These are phyloP conservation scores for Cordyceps farinosa DNA, from an alignment of 2,329 filamentous ascomycete genomes.

Conservation along the genomic window DNA sequence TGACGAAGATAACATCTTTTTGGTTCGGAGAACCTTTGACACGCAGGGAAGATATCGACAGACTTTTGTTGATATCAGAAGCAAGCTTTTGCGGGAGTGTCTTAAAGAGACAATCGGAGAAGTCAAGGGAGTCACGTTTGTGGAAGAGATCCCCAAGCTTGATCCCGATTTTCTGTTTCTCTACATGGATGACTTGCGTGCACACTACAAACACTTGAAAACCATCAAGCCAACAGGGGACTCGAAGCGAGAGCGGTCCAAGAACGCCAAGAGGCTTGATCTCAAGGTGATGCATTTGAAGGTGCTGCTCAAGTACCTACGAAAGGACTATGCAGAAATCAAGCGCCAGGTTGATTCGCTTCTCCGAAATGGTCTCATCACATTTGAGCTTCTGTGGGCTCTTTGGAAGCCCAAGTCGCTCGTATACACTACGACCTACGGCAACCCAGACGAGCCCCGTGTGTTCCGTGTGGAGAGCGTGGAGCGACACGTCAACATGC, in stretches of 20 bases:
- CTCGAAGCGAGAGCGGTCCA: slow-evolving; percentile 56
- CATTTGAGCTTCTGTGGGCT: slow-evolving; percentile 85
- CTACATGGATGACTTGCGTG: slow-evolving; percentile 73
- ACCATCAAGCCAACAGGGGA: slow-evolving; percentile 46
- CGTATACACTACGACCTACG: slow-evolving; percentile 73
- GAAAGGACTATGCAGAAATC: slow-evolving; percentile 72
- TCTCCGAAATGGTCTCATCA: slow-evolving; percentile 77
- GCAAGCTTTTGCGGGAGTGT: slow-evolving; percentile 69
- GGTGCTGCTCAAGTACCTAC: slow-evolving; percentile 70
- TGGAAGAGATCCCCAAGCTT: slow-evolving; percentile 72
- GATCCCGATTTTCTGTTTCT: slow-evolving; percentile 70
- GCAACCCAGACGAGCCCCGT: slow-evolving; percentile 69
- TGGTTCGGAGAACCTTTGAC: slow-evolving; percentile 77
- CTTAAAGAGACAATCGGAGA: slow-evolving; percentile 39
- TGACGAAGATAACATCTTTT: slow-evolving; percentile 79
- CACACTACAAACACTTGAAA: slow-evolving; percentile 61
- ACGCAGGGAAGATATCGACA: slow-evolving; percentile 74
- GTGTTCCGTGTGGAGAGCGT: slow-evolving; percentile 79
- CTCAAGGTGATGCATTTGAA: slow-evolving; percentile 64
- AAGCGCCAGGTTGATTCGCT: slow-evolving; percentile 78
- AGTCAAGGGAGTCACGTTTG: slow-evolving; percentile 61
- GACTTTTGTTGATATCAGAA: slow-evolving; percentile 81
- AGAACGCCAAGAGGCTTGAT: slow-evolving; percentile 54
- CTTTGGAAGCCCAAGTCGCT: slow-evolving; percentile 85
- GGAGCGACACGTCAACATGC: slow-evolving; percentile 64